These are phyloP conservation scores for Carex kokanica DNA, from an alignment of 176 grass and related monocot species.

Conservation along the genomic window DNA sequence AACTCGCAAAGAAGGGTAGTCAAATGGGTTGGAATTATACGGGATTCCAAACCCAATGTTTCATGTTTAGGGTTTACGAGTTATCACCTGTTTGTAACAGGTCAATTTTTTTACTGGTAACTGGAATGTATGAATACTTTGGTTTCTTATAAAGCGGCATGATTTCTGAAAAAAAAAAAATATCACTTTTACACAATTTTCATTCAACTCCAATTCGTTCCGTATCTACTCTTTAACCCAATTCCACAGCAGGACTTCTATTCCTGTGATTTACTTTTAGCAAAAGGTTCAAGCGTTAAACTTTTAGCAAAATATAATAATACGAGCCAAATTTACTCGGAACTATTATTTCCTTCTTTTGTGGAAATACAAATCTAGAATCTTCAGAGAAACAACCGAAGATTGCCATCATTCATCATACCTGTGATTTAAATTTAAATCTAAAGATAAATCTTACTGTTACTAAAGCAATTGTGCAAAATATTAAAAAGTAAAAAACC, in stretches of 20 bases:
- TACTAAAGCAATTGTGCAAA: background rate
- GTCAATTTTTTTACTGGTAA: too few relatives aligned
- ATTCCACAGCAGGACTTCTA: background rate
- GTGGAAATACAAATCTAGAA: background rate
- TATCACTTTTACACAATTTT: background rate
- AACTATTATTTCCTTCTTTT: background rate
- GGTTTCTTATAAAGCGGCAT: too few relatives aligned
- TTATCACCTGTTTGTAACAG: too few relatives aligned
- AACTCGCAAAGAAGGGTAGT: too few relatives aligned
- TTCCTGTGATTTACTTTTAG: background rate
- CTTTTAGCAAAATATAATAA: background rate
- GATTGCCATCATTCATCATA: too few relatives aligned
- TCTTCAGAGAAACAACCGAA: background rate
- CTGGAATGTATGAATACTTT: too few relatives aligned
- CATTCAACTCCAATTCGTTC: background rate
- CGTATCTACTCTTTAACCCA: background rate
- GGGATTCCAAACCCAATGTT: too few relatives aligned
- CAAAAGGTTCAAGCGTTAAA: background rate
- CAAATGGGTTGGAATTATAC: too few relatives aligned
- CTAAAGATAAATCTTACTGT: background rate
- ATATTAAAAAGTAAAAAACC: background rate
- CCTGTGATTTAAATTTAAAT: background rate
- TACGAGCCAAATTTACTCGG: background rate
- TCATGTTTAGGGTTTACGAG: too few relatives aligned
- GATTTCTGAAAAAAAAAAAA: too few relatives aligned